phyloP scores from a whole-genome alignment of 108 stramenopile species.

The Cyclostephanos invisitatus region DNA sequence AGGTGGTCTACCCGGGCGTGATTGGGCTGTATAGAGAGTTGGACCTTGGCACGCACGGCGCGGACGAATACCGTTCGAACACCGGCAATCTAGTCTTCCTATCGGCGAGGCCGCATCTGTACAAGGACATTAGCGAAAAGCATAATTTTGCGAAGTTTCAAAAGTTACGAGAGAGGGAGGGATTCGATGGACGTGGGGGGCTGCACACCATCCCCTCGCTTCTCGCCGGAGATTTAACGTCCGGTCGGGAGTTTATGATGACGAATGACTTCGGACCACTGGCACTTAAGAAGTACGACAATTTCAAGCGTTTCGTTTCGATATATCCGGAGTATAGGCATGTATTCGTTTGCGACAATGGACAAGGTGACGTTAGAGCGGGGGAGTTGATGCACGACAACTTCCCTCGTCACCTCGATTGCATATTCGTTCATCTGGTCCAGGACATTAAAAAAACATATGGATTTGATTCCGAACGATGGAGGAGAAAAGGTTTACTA shows the following conservation, averaged over 20 bases:
- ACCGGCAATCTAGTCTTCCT: conserved; percentile 94
- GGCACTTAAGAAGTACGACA: conserved; percentile 89
- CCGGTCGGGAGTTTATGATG: conserved; percentile 89
- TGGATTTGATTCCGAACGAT: conserved; percentile 77
- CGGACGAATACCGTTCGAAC: conserved; percentile 88
- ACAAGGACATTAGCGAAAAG: conserved; percentile 95
- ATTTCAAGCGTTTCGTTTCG: conserved; percentile 88
- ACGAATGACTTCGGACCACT: conserved; percentile 91
- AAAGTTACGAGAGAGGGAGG: conserved; percentile 70
- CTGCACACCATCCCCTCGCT: conserved; percentile 95
- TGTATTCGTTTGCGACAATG: conserved; percentile 98
- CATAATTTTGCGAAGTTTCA: conserved; percentile 92
- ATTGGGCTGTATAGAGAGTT: conserved; percentile 96
- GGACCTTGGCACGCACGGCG: conserved; percentile 88
- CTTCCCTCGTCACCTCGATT: conserved; percentile 80
- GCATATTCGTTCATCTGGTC: conserved; percentile 92
- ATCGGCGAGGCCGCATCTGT: conserved; percentile 97
- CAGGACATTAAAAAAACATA: conserved; percentile 69
- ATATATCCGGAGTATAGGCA: conserved; percentile 97
- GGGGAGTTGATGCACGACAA: conserved; percentile 94
- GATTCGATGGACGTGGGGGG: conserved; percentile 71
- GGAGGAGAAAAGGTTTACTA: conserved; percentile 67
- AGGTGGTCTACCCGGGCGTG: conserved; percentile 96
- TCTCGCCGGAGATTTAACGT: conserved; percentile 92
- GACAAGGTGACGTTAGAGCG: conserved; percentile 97